Evolutionary conservation across 192 early-diverging fungal genomes (phyloP), one percentile per base, ranked within the genome.

Genomic region (Neocallimastix lanati): DNA sequence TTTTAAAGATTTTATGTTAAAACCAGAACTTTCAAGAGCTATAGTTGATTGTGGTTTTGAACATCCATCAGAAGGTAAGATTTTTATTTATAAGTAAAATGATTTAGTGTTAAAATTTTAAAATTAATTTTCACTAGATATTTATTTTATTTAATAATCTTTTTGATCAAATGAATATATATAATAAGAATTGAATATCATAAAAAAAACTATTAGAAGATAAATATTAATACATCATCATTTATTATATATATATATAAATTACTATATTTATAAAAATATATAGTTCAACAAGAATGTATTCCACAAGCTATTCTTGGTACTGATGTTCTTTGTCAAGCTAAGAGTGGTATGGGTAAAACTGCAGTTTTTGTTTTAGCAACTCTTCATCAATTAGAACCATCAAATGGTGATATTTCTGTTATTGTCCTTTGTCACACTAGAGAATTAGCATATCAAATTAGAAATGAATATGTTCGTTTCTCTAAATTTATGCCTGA

Each of bases 1-100:
- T 82, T 99, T 99, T 93, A 88, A 94, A 84, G 97, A 99, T 84
- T 98, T 99, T 82, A 84, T 99, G 80, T 90, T 99, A 84, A 96
- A 96, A 91, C 96, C 97, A 11, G 97, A 99, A 84, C 87, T 99
- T 36, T 82, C 95, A 77, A 91, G 95, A 77, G 93, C 95, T 79
- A 99, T 98, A 81, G 94, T 93, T 28, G 97, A 99, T 86, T 99
- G 96, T 81, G 97, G 97, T 88, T 99, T 99, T 82, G 97, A 99
- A 88, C 97, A 99, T 88, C 97, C 97, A 67, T 95, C 94, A 78
- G 96, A 99, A 90, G 93, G 92, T 93, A 84, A 50, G 78, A 67
- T 36, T 33, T 28, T 30, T 25, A 58, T 37, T 81, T 78, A 29
- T 13, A 21, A 16, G 14, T 50, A 50, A 50, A 50, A 50, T 21